Evolutionary conservation across 139 green algal species (phyloP), one percentile per base, ranked within the genome.

Genomic region (Eudorina sp.): DNA sequence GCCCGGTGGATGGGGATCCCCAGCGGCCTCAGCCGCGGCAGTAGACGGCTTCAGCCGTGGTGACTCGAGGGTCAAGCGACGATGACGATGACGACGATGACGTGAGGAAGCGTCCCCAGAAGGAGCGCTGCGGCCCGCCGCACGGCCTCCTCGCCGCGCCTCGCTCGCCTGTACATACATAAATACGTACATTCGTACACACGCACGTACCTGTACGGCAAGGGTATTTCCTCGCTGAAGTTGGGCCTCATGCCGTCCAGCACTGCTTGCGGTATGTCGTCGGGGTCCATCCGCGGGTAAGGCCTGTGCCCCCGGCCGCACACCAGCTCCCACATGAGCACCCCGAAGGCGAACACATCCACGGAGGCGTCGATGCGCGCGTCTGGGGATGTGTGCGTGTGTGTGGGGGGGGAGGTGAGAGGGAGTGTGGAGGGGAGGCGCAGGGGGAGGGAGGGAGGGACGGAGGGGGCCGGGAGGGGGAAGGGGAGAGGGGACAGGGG

Each of bases 311-410:
- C 76, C 0, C 53, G 51, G 53, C 76, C 53, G 53, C 76, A 84
- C 53, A 84, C 9, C 34, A 84, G 36, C 76, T 84, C 76, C 53
- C 76, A 84, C 51, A 84, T 72, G 76, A 84, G 36, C 7, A 84
- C 27, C 34, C 75, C 75, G 34, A 83, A 69, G 16, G 51, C 25
- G 34, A 38, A 83, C 4, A 68, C 7, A 51, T 83, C 75, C 19
- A 83, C 51, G 34, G 51, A 36, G 21, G 75, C 48, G 51, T 83
- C 75, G 51, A 83, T 69, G 34, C 51, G 75, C 13, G 48, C 31
- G 34, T 34, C 75, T 83, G 74, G 0, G 23, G 70, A 9, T 19
- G 36, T 76, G 11, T 14, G 4, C 19, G 19, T 23, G 40, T 3
- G 70, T 18, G 41, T 23, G 21, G 21, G 41, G 21, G 41, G 25